Base-by-base conservation (phyloP, 495 filamentous ascomycete species). In the Neurospora sp. region DNA sequence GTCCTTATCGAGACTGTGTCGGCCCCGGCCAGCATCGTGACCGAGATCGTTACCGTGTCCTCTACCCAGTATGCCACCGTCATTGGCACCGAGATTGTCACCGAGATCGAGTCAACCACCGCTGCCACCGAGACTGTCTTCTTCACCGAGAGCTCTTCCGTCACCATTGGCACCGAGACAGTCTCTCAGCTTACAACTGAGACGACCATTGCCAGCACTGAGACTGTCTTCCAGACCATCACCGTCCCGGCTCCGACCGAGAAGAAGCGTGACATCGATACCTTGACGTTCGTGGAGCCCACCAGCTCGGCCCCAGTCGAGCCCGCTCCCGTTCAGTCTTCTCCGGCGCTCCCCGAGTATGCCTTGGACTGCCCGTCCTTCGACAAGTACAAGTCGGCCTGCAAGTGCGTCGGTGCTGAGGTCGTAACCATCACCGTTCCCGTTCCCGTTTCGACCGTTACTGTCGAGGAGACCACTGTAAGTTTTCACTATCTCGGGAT, bases 331-430 rank as follows among this genome's bases (percentile, higher is more conserved):
- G 22, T 35, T 35, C 53, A 61, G 14, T 61, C 53, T 35, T 61
- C 27, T 31, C 53, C 53, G 12, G 14, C 53, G 27, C 27, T 72
- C 39, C 75, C 75, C 9, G 47, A 18, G 9, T 76, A 76, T 22
- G 20, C 47, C 22, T 61, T 31, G 68, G 73, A 47, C 47, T 76
- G 75, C 71, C 45, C 44, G 38, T 72, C 70, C 8, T 76, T 61
- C n/a, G 68, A 41, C n/a, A 74, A 74, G 68, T 76, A 76, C 73
- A 69, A 35, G 22, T 71, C 69, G 45, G 75, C 73, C 1, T 76
- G 75, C 73, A 40, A 42, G 2, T 76, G 75, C 69, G 73, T 39
- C 59, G 73, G 73, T 8, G 73, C 69, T 8, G 39, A 31, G 31
- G 31, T 73, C 45, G 27, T 41, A 10, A 74, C 73, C 41, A 10